Percentiles rank a stretch among this genome's conserved stretches.
These are phyloP conservation scores for Babesia divergens DNA, from an alignment of 169 alveolate species.

Conservation along the genomic window DNA sequence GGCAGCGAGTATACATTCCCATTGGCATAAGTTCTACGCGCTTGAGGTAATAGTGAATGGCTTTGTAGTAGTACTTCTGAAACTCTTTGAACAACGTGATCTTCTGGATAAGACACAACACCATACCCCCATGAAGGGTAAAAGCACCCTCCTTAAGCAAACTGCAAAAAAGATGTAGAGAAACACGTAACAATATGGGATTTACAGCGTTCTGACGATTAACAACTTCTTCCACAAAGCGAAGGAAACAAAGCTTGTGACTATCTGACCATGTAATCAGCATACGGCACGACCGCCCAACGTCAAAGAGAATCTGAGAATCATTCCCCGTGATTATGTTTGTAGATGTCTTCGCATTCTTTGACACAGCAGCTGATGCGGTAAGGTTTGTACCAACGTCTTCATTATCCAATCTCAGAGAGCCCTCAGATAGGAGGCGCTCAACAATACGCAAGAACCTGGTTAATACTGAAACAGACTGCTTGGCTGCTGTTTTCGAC, in stretches of 20 bases:
- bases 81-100: not conserved
- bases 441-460: not conserved
- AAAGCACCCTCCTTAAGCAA: constrained; percentile 8
- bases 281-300: not conserved
- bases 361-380: too few species aligned
- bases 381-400: too few species aligned
- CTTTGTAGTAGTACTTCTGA: not conserved
- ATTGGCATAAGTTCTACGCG: not conserved
- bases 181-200: not conserved
- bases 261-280: not conserved
- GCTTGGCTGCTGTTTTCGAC: not conserved
- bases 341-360: too few species aligned
- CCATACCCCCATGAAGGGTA: not conserved
- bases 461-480: not conserved
- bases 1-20: not conserved
- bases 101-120: not conserved
- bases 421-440: not conserved
- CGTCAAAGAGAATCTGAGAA: not conserved
- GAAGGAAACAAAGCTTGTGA: not conserved
- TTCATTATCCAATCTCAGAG: too few species aligned
- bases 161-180: constrained; percentile 2
- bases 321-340: too few species aligned
- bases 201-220: not conserved
- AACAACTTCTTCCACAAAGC: not conserved
- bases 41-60: not conserved